Conservation (phyloP, 768 basidiomycete genomes). For the Mycena kentingensis region DNA sequence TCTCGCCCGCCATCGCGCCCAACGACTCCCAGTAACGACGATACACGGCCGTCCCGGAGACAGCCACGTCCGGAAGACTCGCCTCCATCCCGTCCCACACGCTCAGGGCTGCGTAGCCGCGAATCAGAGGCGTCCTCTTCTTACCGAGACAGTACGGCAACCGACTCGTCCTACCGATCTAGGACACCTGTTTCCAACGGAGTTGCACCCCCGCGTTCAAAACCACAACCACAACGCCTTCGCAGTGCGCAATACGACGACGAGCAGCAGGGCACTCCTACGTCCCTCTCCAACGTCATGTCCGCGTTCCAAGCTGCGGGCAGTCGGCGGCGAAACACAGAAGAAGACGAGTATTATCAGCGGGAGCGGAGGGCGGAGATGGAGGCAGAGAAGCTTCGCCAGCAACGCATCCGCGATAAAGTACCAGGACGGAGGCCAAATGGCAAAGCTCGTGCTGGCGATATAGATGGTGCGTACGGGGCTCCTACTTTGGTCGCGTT, state of each 20-base stretch:
- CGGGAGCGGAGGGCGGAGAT: slow-evolving; percentile 60
- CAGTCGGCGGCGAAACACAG: slow-evolving; percentile 54
- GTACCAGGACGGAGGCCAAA: slow-evolving; percentile 57
- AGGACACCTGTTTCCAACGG: slow-evolving; percentile 28
- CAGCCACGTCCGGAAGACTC: slow-evolving; percentile 13
- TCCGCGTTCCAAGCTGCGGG: slow-evolving; percentile 73
- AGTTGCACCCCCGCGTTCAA: slow-evolving; percentile 21
- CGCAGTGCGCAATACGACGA: slow-evolving; percentile 38
- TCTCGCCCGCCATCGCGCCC: slow-evolving; percentile 56
- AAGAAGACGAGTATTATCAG: slow-evolving; percentile 60
- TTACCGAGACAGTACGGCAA: slow-evolving; percentile 55
- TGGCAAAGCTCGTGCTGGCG: slow-evolving; percentile 65
- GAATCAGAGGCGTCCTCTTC: slow-evolving; percentile 52
- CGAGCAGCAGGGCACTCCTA: slow-evolving; percentile 44
- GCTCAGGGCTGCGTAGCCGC: slow-evolving; percentile 65
- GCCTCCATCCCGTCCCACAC: slow-evolving; percentile 55
- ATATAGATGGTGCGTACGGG: slow-evolving; percentile 74
- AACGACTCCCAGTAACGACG: slow-evolving; percentile 50
- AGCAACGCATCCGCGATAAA: slow-evolving; percentile 69
- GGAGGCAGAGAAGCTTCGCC: slow-evolving; percentile 64
- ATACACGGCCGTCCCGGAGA: slow-evolving; percentile 28
- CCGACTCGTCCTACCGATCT: slow-evolving; percentile 40
- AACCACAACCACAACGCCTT: slow-evolving; percentile 35
- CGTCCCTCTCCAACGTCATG: slow-evolving; percentile 55
- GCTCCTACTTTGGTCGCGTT: not conserved